phyloP scores from a whole-genome alignment of 176 grass and related monocot species.

The Oryza longistaminata region DNA sequence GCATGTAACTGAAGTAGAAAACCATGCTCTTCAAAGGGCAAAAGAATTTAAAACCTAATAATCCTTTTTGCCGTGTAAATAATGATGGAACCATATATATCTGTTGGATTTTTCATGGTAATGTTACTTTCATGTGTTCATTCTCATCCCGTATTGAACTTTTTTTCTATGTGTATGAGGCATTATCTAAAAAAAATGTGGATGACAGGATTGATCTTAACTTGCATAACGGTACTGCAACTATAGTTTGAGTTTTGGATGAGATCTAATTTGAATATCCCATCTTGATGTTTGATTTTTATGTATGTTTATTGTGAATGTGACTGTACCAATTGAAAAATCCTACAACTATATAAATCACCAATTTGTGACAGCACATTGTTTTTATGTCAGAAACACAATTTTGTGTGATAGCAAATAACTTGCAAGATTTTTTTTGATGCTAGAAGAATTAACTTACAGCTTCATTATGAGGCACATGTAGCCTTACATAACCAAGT shows the following conservation, averaged over 20 bases:
- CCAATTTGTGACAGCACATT: background rate
- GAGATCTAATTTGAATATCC: background rate
- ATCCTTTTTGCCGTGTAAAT: conserved; percentile 50
- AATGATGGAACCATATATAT: conserved; percentile 86
- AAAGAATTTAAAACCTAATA: conserved; percentile 62
- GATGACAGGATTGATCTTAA: background rate
- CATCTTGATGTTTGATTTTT: background rate
- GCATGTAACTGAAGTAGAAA: conserved; percentile 67
- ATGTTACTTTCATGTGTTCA: conserved; percentile 22
- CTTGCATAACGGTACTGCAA: background rate
- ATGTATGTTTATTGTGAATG: background rate
- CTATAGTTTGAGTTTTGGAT: background rate
- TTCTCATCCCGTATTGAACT: background rate
- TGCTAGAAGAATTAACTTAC: too few relatives aligned
- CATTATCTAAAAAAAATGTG: too few relatives aligned
- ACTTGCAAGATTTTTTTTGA: too few relatives aligned
- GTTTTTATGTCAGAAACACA: background rate
- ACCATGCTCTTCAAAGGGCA: conserved; percentile 51
- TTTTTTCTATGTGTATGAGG: background rate
- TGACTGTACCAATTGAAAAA: background rate
- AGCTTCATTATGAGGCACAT: too few relatives aligned
- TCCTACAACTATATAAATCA: background rate
- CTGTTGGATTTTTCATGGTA: conserved; percentile 78
- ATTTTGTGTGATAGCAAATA: background rate
- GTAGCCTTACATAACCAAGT: too few relatives aligned